A percentile compares a stretch with the other conserved stretches of the same genome.
phyloP scores from a whole-genome alignment of 441 rosid species.

The Omphalea diandra region DNA sequence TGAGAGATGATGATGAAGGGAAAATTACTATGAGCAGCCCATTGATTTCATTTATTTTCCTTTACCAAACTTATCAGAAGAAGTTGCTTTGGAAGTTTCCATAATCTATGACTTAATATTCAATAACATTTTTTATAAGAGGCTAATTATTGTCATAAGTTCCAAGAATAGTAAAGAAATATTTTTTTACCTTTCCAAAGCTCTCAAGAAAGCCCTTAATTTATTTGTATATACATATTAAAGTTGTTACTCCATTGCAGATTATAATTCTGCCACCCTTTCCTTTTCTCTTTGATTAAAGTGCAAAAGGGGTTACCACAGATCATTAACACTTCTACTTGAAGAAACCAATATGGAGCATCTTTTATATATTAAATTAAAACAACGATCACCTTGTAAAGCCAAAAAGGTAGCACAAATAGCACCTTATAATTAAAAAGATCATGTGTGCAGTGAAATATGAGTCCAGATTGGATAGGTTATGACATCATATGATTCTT shows the following conservation, averaged over 20 bases:
- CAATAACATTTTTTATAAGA: background rate
- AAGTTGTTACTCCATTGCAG: conserved; percentile 3
- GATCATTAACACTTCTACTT: conserved; percentile 20
- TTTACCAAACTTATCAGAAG: conserved; percentile 13
- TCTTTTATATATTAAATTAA: conserved; percentile 14
- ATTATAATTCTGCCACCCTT: background rate
- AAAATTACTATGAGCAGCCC: background rate
- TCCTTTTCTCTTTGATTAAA: conserved; percentile 16
- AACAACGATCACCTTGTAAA: background rate
- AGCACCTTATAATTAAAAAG: background rate
- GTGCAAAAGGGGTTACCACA: conserved; percentile 12
- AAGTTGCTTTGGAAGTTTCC: conserved; percentile 37
- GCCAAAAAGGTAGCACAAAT: conserved; percentile 7
- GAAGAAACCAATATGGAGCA: conserved; percentile 27
- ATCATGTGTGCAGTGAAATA: background rate
- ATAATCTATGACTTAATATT: conserved; percentile 14
- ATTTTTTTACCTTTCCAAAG: conserved; percentile 23
- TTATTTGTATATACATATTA: background rate
- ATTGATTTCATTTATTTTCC: conserved; percentile 13
- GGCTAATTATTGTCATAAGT: conserved; percentile 13
- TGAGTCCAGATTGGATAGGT: conserved; percentile 10
- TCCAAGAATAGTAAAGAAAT: background rate
- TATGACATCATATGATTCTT: background rate
- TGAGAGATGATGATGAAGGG: background rate
- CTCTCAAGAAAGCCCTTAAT: conserved; percentile 9